Evolutionary conservation across 768 basidiomycete species (phyloP), one percentile per base, ranked within the genome.

Genomic region (Serendipita indica): DNA sequence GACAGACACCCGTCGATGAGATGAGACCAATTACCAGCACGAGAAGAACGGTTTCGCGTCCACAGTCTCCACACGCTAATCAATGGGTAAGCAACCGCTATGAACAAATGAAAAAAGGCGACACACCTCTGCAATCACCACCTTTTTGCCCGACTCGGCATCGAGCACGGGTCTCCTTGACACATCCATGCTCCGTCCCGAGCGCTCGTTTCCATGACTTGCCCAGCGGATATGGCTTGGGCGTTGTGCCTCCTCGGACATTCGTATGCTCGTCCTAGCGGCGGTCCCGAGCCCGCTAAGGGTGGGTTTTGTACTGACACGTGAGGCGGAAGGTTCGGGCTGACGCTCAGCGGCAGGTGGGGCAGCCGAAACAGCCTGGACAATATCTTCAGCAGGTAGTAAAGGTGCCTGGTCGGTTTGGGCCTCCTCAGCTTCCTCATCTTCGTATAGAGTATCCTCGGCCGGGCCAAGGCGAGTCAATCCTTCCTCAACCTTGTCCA

Each of bases 91-190:
- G 49, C 28, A 25, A 27, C 25, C 45, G 39, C 20, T 25, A 62
- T 20, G 22, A 28, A 56, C 3, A 49, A 35, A 12, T 37, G 27
- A 30, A n/a, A 61, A 35, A 7, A n/a, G n/a, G 35, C 32, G n/a
- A 68, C 77, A 39, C 57, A 89, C 88, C 78, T 90, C 88, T 12
- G 81, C 77, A 58, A 90, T 75, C 27, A 84, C 85, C 6, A 72
- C 78, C 64, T 80, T 84, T 60, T 71, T 73, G 16, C 71, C 68
- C 32, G 70, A 68, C 46, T 73, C 74, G 22, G 72, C 74, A 2
- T 63, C 60, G n/a, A 70, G 65, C 69, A 77, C 72, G 75, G 49
- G 49, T n/a, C 22, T 78, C 77, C 27, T 77, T 77, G 46, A 78
- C 59, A 20, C 66, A 67, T 45, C 65, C 71, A 41, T 62, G 57